Base-by-base conservation (phyloP, 2,329 filamentous ascomycete genomes). In the Sporothrix pallida region DNA sequence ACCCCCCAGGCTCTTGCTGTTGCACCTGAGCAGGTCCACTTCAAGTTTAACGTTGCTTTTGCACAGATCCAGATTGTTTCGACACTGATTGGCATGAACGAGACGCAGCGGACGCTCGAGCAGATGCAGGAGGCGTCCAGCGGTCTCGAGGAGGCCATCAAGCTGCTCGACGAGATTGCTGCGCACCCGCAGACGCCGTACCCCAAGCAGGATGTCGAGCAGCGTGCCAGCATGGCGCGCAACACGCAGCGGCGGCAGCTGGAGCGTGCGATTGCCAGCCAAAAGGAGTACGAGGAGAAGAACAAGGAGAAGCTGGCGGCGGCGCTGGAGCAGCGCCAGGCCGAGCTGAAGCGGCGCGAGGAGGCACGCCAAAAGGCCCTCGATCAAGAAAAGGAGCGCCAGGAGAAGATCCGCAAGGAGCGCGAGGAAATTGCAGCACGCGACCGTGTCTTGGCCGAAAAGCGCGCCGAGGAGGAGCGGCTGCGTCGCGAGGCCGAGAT, bases 31-130 rank as follows among this genome's bases (percentile, higher is more conserved):
- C 93, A 97, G 78, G 87, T 95, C 44, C 94, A 97, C 82, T 93
- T 96, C 82, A 94, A 96, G 81, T 99, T 99, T 87, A 99, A 99
- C 79, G 93, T 99, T 42, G 96, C 96, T 0, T 99, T 98, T 80
- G 93, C 98, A 42, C 96, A 98, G 80, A 97, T 97, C 76, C 95
- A 98, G 81, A 90, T 98, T 72, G 95, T 95, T 23, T 92, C 92
- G 63, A 89, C 92, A 44, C 90, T 98, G 72, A 91, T 94, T 81
- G 86, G 85, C 50, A 85, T 97, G 72, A 86, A 89, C 5, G 93
- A 98, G 80, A 88, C 89, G 6, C 90, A 95, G 79, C 91, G 94
- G 70, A 93, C 92, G 0, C 86, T 95, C 2, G 87, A 88, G 75
- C 94, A 98, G 78, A 90, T 99, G 8, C 88, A 97, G 79, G 89